A percentile compares a stretch with the other conserved stretches of the same genome.
Evolutionary conservation across 2,329 filamentous ascomycete genomes (phyloP).

Genomic region (Proliferodiscus dingleyae): DNA sequence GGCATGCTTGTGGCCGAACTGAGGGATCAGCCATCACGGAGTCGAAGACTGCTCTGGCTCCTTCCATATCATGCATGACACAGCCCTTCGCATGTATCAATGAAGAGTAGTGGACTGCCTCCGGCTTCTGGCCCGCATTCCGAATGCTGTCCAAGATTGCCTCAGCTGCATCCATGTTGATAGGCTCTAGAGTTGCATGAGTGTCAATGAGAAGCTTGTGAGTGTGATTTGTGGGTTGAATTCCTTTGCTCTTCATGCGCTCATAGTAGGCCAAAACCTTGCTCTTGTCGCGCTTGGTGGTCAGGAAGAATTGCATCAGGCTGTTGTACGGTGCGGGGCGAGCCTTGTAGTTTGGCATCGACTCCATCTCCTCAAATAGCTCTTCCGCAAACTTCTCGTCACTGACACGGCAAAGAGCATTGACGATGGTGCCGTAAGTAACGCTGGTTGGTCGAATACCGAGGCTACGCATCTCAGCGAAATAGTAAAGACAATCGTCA

Average conservation of each 20-base stretch:
- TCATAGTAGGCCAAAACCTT: conserved; percentile 95
- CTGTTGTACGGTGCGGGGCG: conserved; percentile 97
- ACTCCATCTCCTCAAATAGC: conserved; percentile 98
- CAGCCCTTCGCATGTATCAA: conserved; percentile 95
- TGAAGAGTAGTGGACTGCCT: conserved; percentile 92
- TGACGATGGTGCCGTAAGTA: conserved; percentile 97
- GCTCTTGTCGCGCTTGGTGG: conserved; percentile 89
- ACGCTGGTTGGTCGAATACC: conserved; percentile 95
- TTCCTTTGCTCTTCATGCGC: conserved; percentile 83
- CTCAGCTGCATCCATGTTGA: conserved; percentile 85
- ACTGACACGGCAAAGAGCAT: conserved; percentile 92
- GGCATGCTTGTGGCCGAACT: conserved; percentile 71
- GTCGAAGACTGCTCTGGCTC: conserved; percentile 78
- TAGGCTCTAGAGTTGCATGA: conserved; percentile 86
- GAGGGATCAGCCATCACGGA: conserved; percentile 63
- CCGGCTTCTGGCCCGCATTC: conserved; percentile 67
- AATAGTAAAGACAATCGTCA: conserved; percentile 97
- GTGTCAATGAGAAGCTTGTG: conserved; percentile 97
- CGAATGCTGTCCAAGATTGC: conserved; percentile 75
- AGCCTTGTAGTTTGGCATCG: conserved; percentile 97
- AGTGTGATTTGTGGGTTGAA: conserved; percentile 89
- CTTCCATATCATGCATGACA: conserved; percentile 84
- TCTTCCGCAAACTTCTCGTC: conserved; percentile 98
- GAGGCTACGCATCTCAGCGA: conserved; percentile 90
- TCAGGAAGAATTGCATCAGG: conserved; percentile 99